Conservation (phyloP, 805 yeast species). For the Ogataea chonburiensis region DNA sequence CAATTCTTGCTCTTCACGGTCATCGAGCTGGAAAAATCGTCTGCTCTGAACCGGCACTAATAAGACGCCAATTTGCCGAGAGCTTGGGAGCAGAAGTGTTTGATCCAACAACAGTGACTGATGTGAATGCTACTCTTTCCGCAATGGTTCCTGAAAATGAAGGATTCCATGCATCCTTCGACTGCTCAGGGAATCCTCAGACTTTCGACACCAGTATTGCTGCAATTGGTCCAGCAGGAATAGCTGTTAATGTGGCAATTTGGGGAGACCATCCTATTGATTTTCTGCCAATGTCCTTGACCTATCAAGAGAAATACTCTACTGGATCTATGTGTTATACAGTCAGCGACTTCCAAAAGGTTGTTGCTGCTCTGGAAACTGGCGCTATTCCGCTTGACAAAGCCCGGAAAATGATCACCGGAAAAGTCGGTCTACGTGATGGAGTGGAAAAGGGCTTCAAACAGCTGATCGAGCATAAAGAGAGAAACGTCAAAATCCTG, state of each 20-base stretch:
- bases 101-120: constrained; percentile 33
- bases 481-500: constrained; percentile 45
- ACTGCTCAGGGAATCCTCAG: constrained; percentile 51
- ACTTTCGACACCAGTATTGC: constrained; percentile 44
- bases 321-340: constrained; percentile 48
- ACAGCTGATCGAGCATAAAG: constrained; percentile 43
- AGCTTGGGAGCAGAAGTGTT: constrained; percentile 43
- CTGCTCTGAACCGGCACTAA: constrained; percentile 58
- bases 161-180: constrained; percentile 53
- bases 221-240: constrained; percentile 42
- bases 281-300: constrained; percentile 45
- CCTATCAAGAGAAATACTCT: constrained; percentile 41
- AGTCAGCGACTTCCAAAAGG: constrained; percentile 43
- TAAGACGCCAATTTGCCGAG: constrained; percentile 61
- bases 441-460: constrained; percentile 43
- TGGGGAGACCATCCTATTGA: constrained; percentile 48
- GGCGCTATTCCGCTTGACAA: constrained; percentile 38
- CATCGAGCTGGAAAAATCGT: constrained; percentile 49
- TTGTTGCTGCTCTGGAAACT: constrained; percentile 39
- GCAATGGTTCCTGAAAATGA: constrained; percentile 38
- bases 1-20: constrained; percentile 53
- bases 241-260: constrained; percentile 47
- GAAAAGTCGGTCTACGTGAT: constrained; percentile 38
- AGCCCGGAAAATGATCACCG: constrained; percentile 39
- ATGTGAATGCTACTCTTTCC: constrained; percentile 34